These are phyloP conservation scores for Globisporangium mamillatum DNA, from an alignment of 352 stramenopile species.

Conservation along the genomic window DNA sequence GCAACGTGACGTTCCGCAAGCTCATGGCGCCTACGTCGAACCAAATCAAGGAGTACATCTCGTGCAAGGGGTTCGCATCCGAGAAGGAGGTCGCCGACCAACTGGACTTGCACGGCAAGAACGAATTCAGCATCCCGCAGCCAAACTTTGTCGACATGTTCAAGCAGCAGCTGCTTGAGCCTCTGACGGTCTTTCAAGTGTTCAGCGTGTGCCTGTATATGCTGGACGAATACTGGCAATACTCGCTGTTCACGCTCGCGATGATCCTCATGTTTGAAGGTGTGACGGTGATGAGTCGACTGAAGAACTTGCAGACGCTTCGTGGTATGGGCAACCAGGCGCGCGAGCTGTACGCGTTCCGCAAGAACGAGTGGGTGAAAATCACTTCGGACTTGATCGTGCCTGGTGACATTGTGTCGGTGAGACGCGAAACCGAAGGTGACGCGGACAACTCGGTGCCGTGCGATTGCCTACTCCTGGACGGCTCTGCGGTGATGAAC, in stretches of 20 bases:
- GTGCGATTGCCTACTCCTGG: slow-evolving; percentile 95
- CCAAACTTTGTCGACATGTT: slow-evolving; percentile 96
- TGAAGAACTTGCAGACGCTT: slow-evolving; percentile 95
- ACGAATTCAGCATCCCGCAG: slow-evolving; percentile 94
- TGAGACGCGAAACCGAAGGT: slow-evolving; percentile 86
- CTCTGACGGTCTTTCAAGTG: slow-evolving; percentile 99
- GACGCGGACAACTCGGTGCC: slow-evolving; percentile 88
- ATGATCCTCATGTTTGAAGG: slow-evolving; percentile 99
- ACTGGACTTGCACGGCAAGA: slow-evolving; percentile 83
- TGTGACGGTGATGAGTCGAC: slow-evolving; percentile 93
- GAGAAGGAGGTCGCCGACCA: slow-evolving; percentile 41
- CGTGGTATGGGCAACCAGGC: slow-evolving; percentile 91
- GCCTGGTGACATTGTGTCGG: slow-evolving; percentile 92
- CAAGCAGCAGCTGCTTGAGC: slow-evolving; percentile 96
- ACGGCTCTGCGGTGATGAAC: slow-evolving; percentile 96
- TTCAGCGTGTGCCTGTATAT: slow-evolving; percentile 98
- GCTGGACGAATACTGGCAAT: slow-evolving; percentile 99
- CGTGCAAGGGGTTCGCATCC: slow-evolving; percentile 39
- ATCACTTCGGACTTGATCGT: slow-evolving; percentile 86
- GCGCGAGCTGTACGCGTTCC: slow-evolving; percentile 90
- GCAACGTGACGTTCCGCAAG: slow-evolving; percentile 71
- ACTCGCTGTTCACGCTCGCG: slow-evolving; percentile 97
- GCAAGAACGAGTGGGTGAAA: slow-evolving; percentile 81
- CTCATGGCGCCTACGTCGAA: slow-evolving; percentile 66
- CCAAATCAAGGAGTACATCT: slow-evolving; percentile 62